Evolutionary conservation across 441 rosid species (phyloP), one percentile per base, ranked within the genome.

Genomic region (Isatis lusitanica): DNA sequence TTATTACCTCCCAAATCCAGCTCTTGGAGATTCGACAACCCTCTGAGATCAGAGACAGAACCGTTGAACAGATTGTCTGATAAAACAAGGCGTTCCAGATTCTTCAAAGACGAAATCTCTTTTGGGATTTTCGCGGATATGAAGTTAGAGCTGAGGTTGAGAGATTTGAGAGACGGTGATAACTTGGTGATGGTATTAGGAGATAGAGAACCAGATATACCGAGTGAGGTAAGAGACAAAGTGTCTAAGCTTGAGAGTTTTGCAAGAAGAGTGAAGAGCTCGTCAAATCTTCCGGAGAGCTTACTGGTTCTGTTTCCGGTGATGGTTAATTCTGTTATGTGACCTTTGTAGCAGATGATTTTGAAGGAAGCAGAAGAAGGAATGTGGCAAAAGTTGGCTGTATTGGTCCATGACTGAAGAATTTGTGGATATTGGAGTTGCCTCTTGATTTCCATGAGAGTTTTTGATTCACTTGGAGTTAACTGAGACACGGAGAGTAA

Each of bases 61-160:
- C 90, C 97, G 6, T 81, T 82, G 66, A 94, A 72, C 83, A 83
- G 60, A 77, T 92, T 94, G 59, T 85, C 82, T 36, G 81, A 64
- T 73, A 94, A 72, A 76, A 82, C 86, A 75, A 94, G 88, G 53
- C 81, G 85, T 9, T 21, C 79, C 24, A 94, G 86, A 75, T 76
- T 82, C 80, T 61, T 70, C 55, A 89, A 63, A 6, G 91, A 83
- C 24, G 83, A 13, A 63, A 94, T 74, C 76, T 85, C 78, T 56
- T 48, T 70, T 15, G 95, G 92, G 74, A 94, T 83, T 62, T 58
- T 62, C 17, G 92, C 95, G 6, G 83, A 74, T 58, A 94, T 86
- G 86, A 80, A 90, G 79, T 94, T 94, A n/a, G 90, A 90, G 79
- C 87, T 88, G 71, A 90, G 52, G 73, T 94, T 88, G 13, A 94